Percentiles rank a stretch among this genome's conserved stretches.
Conservation (phyloP, 208 protist genomes). For the Trichomonas vaginalis region DNA sequence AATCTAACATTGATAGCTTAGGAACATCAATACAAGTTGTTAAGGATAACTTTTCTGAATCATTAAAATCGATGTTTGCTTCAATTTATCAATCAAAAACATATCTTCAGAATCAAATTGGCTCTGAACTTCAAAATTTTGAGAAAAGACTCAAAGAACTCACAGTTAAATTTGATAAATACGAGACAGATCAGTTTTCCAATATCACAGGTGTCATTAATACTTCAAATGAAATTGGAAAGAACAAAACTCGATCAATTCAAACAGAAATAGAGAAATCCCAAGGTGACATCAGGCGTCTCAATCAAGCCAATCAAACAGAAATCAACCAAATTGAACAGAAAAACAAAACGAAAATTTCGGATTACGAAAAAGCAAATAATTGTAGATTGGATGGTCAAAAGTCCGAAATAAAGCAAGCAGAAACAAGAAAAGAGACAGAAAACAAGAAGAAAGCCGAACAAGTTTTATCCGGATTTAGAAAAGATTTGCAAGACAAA, state of each 20-base stretch:
- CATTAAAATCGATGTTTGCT: background rate
- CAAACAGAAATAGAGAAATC: background rate
- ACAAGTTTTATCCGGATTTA: background rate
- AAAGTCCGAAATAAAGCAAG: background rate
- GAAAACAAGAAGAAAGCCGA: background rate
- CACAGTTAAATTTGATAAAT: background rate
- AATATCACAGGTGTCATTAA: background rate
- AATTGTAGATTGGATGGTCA: background rate
- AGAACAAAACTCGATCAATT: background rate
- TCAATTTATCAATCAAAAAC: background rate
- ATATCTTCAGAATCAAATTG: background rate
- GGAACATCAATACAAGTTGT: background rate
- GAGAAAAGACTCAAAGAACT: background rate
- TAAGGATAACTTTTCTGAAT: background rate
- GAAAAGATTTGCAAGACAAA: background rate
- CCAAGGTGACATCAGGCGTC: background rate
- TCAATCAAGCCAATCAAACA: background rate
- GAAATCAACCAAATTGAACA: background rate
- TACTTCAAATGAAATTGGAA: background rate
- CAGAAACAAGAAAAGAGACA: background rate
- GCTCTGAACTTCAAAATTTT: background rate
- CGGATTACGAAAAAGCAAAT: background rate
- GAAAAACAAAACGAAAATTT: background rate
- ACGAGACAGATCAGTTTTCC: background rate
- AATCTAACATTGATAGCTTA: background rate